phyloP scores from a whole-genome alignment of 164 flowering plant genomes.

The Buxus sempervirens region DNA sequence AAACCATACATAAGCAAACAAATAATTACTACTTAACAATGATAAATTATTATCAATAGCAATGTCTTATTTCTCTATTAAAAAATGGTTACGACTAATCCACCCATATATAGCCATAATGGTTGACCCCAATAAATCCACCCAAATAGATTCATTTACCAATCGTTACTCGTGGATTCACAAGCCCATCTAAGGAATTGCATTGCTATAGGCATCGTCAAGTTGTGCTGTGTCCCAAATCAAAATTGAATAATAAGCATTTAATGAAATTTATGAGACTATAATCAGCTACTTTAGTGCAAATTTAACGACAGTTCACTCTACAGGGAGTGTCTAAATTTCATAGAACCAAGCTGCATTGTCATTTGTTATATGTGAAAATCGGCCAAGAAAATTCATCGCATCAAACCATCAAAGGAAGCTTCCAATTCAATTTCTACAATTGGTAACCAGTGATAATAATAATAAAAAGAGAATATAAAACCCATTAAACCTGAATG shows the following conservation, averaged over 20 bases:
- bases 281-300: not conserved
- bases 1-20: not conserved
- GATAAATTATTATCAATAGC: not conserved
- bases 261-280: not conserved
- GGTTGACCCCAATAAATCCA: not conserved
- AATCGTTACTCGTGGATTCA: not conserved
- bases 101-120: not conserved
- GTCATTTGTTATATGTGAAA: not conserved
- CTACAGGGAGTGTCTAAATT: not conserved
- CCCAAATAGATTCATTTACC: not conserved
- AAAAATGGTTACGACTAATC: not conserved
- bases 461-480: not conserved
- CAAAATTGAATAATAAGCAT: not conserved
- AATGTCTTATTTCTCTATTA: not conserved
- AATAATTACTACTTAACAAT: too few relatives aligned
- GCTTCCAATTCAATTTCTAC: not conserved
- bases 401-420: not conserved
- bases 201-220: not conserved
- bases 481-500: not conserved
- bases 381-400: not conserved
- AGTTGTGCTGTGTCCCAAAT: not conserved
- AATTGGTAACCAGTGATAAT: not conserved
- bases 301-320: not conserved
- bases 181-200: not conserved
- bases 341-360: not conserved